Evolutionary conservation across 371 early-diverging fungal genomes (phyloP).

Genomic region (Chytridium lagenaria): DNA sequence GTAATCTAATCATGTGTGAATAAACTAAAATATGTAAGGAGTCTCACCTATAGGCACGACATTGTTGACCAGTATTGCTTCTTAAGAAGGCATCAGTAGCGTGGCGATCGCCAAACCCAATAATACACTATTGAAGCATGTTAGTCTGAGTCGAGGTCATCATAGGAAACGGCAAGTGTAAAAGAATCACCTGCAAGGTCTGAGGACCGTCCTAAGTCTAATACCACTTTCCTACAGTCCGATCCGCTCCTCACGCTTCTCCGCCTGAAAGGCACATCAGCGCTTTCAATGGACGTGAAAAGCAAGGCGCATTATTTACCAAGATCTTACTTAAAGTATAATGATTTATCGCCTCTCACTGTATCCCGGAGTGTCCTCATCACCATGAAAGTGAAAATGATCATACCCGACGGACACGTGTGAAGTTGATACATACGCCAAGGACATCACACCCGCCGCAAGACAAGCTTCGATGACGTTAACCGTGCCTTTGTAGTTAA

Average conservation of each 20-base stretch:
- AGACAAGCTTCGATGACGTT: conserved; percentile 10
- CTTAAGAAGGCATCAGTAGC: no score
- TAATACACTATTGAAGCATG: not conserved
- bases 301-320: not conserved
- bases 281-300: no score
- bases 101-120: not conserved
- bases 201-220: not conserved
- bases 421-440: not conserved
- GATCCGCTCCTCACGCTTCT: not conserved
- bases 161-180: not conserved
- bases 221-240: not conserved
- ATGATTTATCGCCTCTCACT: not conserved
- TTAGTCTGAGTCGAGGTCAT: not conserved
- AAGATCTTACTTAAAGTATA: not conserved
- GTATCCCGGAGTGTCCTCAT: not conserved
- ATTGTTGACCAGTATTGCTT: no score
- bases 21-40: no score
- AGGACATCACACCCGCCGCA: not conserved
- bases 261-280: no score
- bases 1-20: not conserved
- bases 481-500: conserved; percentile 5
- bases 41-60: no score
- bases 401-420: conserved; percentile 8
- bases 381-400: not conserved
- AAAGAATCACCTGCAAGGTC: conserved; percentile 6